Evolutionary conservation across 192 early-diverging fungal genomes (phyloP), one percentile per base, ranked within the genome.

Genomic region (Funneliformis mosseae): DNA sequence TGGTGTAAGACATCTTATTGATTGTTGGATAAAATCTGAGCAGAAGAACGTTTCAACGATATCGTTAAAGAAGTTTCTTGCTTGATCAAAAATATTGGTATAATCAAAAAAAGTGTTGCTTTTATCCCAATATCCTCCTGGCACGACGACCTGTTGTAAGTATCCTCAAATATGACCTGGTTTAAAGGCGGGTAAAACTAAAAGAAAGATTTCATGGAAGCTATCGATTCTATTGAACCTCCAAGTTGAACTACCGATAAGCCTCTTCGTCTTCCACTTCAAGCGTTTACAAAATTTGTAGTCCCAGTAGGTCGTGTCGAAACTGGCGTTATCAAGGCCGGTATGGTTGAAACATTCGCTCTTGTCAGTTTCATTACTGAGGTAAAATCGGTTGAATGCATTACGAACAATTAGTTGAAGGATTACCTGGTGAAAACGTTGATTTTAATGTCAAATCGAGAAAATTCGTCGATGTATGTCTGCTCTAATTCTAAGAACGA

Each of bases 351-450:
- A 81, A 92, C 89, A 83, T 97, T 97, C 85, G 95, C 95, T 77
- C 96, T 95, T 78, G 86, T 91, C 83, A 90, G 89, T 89, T 91
- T 95, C 82, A 88, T 93, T 85, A 95, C 96, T 90, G 95, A 97
- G 87, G 96, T 97, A 88, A 96, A 96, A 91, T 97, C 96, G 85
- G 95, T 98, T 80, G 96, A 97, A 98, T 97, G 96, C 97, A 98
- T 91, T 96, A 97, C 93, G 94, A 98, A 88, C 86, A 91, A 82
- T 90, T 97, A 83, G 83, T 83, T 78, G 91, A 97, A 90, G 95
- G 94, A 89, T 87, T 88, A 74, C 95, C 97, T 81, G 97, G 97
- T 81, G 97, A 98, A 93, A 96, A 97, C 93, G 95, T 98, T 84
- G 97, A 95, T 85, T 96, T 98, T 93, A 97, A 97, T 94, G 92